Percentiles rank a stretch among this genome's conserved stretches.
phyloP scores from a whole-genome alignment of 345 rosid species.

The Hirschfeldia incana region DNA sequence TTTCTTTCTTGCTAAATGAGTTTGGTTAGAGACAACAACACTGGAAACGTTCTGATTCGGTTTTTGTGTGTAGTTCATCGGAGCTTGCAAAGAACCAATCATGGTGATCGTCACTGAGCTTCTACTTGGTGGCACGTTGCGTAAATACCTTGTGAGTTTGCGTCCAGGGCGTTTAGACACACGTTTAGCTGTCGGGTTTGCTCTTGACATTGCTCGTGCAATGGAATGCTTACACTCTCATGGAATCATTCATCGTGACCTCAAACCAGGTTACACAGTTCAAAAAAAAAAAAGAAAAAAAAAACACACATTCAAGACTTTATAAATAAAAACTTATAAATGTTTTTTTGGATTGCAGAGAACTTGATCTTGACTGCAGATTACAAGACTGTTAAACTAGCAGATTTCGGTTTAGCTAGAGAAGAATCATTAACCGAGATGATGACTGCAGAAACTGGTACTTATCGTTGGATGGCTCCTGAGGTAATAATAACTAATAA shows the following conservation, averaged over 20 bases:
- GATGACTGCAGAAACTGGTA: conserved; percentile 99
- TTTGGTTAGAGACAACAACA: background rate
- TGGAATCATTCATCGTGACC: conserved; percentile 95
- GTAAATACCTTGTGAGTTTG: conserved; percentile 68
- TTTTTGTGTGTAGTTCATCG: conserved; percentile 62
- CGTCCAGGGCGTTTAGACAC: conserved; percentile 74
- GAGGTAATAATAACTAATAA: conserved; percentile 52
- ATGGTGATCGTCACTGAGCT: conserved; percentile 99
- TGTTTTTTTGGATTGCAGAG: conserved; percentile 46
- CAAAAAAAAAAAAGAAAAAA: background rate
- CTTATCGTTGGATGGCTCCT: conserved; percentile 99
- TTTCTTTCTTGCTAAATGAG: background rate
- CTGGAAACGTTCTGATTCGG: conserved; percentile 1
- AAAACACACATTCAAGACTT: background rate
- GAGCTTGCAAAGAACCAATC: conserved; percentile 92
- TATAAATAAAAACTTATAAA: background rate
- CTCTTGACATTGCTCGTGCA: conserved; percentile 96
- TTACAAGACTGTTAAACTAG: conserved; percentile 80
- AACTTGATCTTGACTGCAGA: conserved; percentile 85
- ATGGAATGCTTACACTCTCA: conserved; percentile 96
- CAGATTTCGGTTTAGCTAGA: conserved; percentile 95
- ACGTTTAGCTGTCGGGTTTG: conserved; percentile 68
- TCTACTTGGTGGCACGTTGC: conserved; percentile 80
- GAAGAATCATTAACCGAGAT: conserved; percentile 97
- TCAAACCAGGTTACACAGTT: conserved; percentile 75